Evolutionary conservation across 1,284 basidiomycete species (phyloP).

Genomic region (Cryptococcus amylolentus): DNA sequence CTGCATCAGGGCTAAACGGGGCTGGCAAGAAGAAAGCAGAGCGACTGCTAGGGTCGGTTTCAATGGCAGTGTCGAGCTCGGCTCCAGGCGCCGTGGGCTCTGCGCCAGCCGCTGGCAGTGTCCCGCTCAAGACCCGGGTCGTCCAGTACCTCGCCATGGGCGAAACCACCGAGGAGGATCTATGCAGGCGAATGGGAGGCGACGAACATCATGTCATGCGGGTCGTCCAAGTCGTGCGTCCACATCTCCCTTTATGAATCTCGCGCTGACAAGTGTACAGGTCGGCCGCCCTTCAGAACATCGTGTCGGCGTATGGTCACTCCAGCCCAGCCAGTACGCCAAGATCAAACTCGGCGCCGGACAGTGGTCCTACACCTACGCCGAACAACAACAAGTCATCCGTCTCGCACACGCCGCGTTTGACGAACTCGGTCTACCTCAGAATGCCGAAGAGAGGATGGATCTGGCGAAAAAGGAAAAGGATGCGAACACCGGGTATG

Average conservation of each 20-base stretch:
- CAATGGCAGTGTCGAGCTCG: constrained; percentile 8
- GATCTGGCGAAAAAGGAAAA: constrained; percentile 35
- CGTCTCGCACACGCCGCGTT: constrained; percentile 37
- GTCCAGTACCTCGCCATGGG: constrained; percentile 44
- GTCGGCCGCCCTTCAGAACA: constrained; percentile 22
- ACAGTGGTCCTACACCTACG: constrained; percentile 38
- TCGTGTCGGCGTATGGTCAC: constrained; percentile 20
- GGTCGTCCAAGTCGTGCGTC: constrained; percentile 40
- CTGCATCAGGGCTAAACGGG: background rate
- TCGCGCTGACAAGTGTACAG: constrained; percentile 9
- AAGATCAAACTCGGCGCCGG: constrained; percentile 42
- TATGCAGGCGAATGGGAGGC: constrained; percentile 30
- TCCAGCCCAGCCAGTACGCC: constrained; percentile 39
- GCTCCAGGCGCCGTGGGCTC: background rate
- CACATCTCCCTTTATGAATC: background rate
- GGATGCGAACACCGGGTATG: constrained; percentile 19
- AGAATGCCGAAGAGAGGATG: constrained; percentile 36
- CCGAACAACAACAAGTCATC: constrained; percentile 34
- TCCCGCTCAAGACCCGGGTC: constrained; percentile 46
- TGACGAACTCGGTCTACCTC: constrained; percentile 35
- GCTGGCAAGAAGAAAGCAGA: background rate
- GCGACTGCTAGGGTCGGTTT: background rate
- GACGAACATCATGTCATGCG: constrained; percentile 39
- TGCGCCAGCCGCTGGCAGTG: constrained; percentile 7
- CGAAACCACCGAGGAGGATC: constrained; percentile 24